Evolutionary conservation across 2,329 filamentous ascomycete genomes (phyloP).

Genomic region (Fusarium sp.): DNA sequence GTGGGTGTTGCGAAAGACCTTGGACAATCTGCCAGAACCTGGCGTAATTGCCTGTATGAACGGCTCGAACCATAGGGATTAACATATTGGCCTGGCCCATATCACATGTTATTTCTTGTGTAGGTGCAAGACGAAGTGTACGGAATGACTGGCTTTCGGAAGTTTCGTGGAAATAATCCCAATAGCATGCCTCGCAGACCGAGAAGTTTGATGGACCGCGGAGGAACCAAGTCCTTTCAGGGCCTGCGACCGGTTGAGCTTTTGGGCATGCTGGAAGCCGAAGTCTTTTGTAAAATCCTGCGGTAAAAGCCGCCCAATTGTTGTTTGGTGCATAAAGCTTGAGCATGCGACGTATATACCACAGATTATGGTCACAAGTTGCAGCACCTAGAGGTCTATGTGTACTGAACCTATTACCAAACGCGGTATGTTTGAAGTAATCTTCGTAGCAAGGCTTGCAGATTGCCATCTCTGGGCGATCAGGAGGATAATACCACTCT

Average conservation of each 20-base stretch:
- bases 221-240: background rate
- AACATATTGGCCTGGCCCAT: background rate
- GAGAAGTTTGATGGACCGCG: background rate
- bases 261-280: background rate
- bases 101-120: background rate
- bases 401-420: background rate
- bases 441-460: slow-evolving; percentile 1
- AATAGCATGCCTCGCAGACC: background rate
- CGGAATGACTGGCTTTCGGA: background rate
- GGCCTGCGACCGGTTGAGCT: background rate
- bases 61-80: background rate
- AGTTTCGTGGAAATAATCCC: background rate
- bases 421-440: background rate
- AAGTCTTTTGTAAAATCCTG: background rate
- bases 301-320: background rate
- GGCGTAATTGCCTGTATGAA: background rate
- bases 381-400: background rate
- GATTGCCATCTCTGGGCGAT: background rate
- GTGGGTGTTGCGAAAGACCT: background rate
- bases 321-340: background rate
- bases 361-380: background rate
- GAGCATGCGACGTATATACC: background rate
- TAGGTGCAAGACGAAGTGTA: background rate
- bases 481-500: background rate
- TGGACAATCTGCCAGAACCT: background rate